Percentiles rank a stretch among this genome's conserved stretches.
These are phyloP conservation scores for Pholiota microspora DNA, from an alignment of 768 basidiomycete genomes.

Conservation along the genomic window DNA sequence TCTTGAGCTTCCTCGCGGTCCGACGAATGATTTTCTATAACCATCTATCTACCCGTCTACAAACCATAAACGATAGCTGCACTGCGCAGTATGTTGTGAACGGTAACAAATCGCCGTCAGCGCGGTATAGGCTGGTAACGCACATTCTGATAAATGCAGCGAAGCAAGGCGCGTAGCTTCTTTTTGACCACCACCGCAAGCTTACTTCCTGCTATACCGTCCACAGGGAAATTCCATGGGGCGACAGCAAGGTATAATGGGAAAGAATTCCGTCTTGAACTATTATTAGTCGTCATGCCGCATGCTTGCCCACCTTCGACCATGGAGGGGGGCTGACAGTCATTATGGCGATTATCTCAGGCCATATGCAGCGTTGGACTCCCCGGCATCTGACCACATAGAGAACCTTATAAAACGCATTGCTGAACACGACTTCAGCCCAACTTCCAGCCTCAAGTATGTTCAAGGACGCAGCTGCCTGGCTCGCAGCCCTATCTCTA, in stretches of 20 bases:
- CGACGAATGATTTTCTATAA: not conserved
- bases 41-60: not conserved
- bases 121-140: not conserved
- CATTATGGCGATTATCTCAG: not conserved
- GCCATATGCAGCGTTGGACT: not conserved
- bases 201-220: not conserved
- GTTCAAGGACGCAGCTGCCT: slow-evolving; percentile 6
- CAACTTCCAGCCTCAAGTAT: slow-evolving; percentile 4
- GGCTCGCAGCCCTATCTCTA: slow-evolving; percentile 8
- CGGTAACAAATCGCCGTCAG: not conserved
- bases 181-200: not conserved
- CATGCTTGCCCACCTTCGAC: slow-evolving; percentile 11
- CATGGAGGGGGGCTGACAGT: not conserved
- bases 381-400: not conserved
- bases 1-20: not conserved
- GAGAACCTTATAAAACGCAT: not conserved
- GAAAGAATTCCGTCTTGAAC: not conserved
- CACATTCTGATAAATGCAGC: not conserved
- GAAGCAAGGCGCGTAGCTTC: not conserved
- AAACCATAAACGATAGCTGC: not conserved
- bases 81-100: not conserved
- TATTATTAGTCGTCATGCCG: slow-evolving; percentile 10
- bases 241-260: not conserved
- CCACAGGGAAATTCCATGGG: slow-evolving; percentile 1
- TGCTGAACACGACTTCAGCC: not conserved